These are phyloP conservation scores for Davidsoniella eucalypti DNA, from an alignment of 2,329 filamentous ascomycete genomes.

Conservation along the genomic window DNA sequence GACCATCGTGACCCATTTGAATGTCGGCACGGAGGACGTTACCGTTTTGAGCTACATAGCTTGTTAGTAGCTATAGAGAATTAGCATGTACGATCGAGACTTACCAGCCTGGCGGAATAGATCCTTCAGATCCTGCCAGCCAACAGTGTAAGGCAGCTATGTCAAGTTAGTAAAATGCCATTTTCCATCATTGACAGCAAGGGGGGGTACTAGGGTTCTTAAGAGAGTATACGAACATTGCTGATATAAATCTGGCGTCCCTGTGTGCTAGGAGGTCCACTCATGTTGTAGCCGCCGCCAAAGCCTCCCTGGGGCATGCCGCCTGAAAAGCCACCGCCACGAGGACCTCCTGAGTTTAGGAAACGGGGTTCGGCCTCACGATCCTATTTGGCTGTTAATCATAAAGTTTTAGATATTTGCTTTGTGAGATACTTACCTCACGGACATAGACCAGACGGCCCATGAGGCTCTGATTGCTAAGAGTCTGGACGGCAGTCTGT, in stretches of 20 bases:
- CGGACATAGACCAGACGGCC: slow-evolving; percentile 95
- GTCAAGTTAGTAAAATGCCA: slow-evolving; percentile 18
- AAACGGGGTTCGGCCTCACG: slow-evolving; percentile 97
- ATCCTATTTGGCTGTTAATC: slow-evolving; percentile 41
- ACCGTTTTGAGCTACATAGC: slow-evolving; percentile 38
- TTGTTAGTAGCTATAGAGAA: slow-evolving; percentile 2
- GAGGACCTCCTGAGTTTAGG: slow-evolving; percentile 43
- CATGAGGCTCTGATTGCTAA: slow-evolving; percentile 99
- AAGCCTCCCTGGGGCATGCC: slow-evolving; percentile 27
- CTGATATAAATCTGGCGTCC: slow-evolving; percentile 90
- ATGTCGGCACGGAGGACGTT: slow-evolving; percentile 89
- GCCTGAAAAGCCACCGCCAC: slow-evolving; percentile 40
- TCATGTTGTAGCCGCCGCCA: slow-evolving; percentile 38
- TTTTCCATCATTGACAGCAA: slow-evolving; percentile 13
- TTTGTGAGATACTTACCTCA: slow-evolving; percentile 46
- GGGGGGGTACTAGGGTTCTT: slow-evolving; percentile 12
- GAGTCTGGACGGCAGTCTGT: slow-evolving; percentile 87
- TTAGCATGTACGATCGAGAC: slow-evolving; percentile 22
- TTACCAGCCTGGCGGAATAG: slow-evolving; percentile 94
- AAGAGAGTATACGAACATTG: slow-evolving; percentile 59
- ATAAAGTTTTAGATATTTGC: not conserved
- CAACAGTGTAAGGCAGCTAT: slow-evolving; percentile 90
- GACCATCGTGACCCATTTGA: slow-evolving; percentile 76
- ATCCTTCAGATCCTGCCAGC: slow-evolving; percentile 98
- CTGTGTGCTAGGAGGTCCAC: slow-evolving; percentile 31